Base-by-base conservation (phyloP, 83 land plant genomes). In the Isoetes engelmannii region DNA sequence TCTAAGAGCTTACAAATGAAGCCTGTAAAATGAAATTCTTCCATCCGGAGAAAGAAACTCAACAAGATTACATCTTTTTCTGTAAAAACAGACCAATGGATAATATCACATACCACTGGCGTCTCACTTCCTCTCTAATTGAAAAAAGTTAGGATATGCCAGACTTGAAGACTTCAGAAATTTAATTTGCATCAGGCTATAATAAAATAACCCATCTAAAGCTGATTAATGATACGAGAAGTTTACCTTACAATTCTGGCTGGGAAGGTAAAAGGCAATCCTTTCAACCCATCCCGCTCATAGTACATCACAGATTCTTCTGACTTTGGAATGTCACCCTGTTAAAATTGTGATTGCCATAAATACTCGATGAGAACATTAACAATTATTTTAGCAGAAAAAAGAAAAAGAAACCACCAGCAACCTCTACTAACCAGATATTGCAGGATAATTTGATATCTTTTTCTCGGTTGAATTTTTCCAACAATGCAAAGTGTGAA, bases 251-350 rank as follows among this genome's bases (percentile, higher is more conserved):
- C 77, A 71, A 88, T 68, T 0, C 61, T 78, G 61, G 73, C 70
- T 54, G 99, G 99, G 78, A 94, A 94, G 7, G 76, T 84, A 59
- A 94, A 94, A 0, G 93, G 93, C 45, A 94, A 76, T 19, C 85
- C 97, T 69, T 80, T 83, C 42, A 94, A 75, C 21, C 91, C 89
- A 79, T 94, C 99, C 47, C 99, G 85, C 37, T 79, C 80, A 67
- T 78, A 94, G 57, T 84, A 75, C 76, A 91, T 69, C 45, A 88
- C 68, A 45, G 93, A 85, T 44, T 82, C 74, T 13, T 74, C 47
- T 60, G 90, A 93, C 67, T 59, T 86, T 55, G 93, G 97, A 58
- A 94, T 91, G 48, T 97, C 99, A 62, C 99, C 99, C 98, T 94
- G 49, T 6, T 18, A 37, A 4, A 28, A 28, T 28, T 28, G 37